Evolutionary conservation across 148 eudicot genomes (phyloP).

Genomic region (Vaccinium corymbosum): DNA sequence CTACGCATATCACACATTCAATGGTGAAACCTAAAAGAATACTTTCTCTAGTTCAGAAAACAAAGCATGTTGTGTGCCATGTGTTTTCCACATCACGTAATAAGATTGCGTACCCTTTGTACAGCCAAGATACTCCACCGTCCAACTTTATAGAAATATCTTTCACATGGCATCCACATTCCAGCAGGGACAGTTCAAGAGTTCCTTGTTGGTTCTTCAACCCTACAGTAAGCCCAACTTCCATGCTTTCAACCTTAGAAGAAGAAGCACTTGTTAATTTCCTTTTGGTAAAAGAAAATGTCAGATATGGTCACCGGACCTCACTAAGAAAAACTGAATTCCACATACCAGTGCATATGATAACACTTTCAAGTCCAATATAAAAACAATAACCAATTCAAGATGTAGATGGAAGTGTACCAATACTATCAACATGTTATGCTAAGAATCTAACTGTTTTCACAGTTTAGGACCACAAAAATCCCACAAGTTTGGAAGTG

Average conservation of each 20-base stretch:
- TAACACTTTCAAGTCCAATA: background rate
- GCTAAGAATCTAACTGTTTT: background rate
- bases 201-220: slow-evolving; percentile 53
- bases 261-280: slow-evolving; percentile 24
- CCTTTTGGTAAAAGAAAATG: background rate
- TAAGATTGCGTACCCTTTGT: slow-evolving; percentile 70
- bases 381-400: background rate
- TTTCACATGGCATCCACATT: slow-evolving; percentile 61
- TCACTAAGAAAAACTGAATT: background rate
- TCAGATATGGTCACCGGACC: background rate
- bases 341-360: background rate
- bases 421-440: background rate
- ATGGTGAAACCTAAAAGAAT: background rate
- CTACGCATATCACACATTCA: background rate
- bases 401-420: background rate
- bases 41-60: background rate
- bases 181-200: slow-evolving; percentile 53
- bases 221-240: slow-evolving; percentile 48
- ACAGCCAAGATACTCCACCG: slow-evolving; percentile 97
- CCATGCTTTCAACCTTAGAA: slow-evolving; percentile 79
- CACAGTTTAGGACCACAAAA: background rate
- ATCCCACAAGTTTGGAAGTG: background rate
- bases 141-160: slow-evolving; percentile 61
- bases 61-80: background rate
- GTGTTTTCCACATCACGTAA: background rate